phyloP scores from a whole-genome alignment of 148 eudicot genomes.

The Euryodendron excelsum region DNA sequence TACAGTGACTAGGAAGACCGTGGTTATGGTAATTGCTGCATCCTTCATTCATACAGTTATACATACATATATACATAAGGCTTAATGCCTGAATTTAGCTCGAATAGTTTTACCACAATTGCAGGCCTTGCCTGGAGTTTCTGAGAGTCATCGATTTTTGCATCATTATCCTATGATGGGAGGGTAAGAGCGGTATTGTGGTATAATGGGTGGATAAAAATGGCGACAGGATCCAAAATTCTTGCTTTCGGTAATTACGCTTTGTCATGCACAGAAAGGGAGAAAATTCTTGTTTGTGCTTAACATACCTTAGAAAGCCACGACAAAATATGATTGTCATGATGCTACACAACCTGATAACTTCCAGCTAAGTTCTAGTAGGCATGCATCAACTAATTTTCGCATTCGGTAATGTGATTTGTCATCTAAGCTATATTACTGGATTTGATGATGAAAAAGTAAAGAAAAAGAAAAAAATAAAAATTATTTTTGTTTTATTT shows the following conservation, averaged over 20 bases:
- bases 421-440: neutral
- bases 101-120: constrained; percentile 13
- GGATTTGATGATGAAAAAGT: no score
- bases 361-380: no score
- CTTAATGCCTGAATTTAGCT: constrained; percentile 7
- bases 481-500: no score
- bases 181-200: constrained; percentile 57
- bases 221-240: neutral
- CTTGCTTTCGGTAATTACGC: neutral
- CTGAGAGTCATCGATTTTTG: constrained; percentile 91
- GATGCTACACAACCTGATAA: neutral
- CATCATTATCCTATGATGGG: constrained; percentile 95
- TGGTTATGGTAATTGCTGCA: constrained; percentile 66
- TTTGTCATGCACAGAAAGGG: neutral
- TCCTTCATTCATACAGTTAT: neutral
- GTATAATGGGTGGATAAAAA: neutral
- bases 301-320: neutral
- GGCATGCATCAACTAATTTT: neutral
- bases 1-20: constrained; percentile 97
- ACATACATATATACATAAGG: neutral
- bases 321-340: neutral
- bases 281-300: neutral
- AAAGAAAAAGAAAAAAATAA: no score
- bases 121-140: constrained; percentile 96
- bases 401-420: neutral